Evolutionary conservation across 345 rosid species (phyloP).

Genomic region (Sonneratia caseolaris): DNA sequence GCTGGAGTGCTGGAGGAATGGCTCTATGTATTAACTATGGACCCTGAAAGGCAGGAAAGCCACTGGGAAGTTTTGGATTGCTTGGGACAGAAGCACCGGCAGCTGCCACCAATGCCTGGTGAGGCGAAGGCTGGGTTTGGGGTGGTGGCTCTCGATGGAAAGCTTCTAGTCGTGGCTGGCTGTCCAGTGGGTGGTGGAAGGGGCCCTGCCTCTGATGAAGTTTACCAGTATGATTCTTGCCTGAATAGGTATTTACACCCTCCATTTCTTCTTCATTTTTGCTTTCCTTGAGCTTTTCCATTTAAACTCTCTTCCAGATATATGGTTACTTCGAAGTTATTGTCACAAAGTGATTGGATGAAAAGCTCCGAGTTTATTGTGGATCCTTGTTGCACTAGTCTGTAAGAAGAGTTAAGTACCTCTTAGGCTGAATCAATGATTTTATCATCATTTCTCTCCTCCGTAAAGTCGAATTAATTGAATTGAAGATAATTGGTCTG

Average conservation of each 20-base stretch:
- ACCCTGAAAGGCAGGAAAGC: constrained; percentile 59
- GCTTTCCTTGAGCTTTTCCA: background rate
- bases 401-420: background rate
- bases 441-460: background rate
- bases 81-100: constrained; percentile 41
- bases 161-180: constrained; percentile 84
- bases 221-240: constrained; percentile 75
- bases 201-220: constrained; percentile 56
- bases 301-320: background rate
- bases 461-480: background rate
- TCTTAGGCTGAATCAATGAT: background rate
- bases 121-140: constrained; percentile 67
- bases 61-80: constrained; percentile 85
- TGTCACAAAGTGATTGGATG: background rate
- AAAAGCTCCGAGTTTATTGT: background rate
- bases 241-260: constrained; percentile 62
- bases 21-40: constrained; percentile 70
- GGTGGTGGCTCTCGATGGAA: constrained; percentile 66
- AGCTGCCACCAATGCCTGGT: constrained; percentile 88
- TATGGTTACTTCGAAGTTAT: background rate
- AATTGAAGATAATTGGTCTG: background rate
- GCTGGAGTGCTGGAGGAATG: constrained; percentile 83
- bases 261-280: background rate
- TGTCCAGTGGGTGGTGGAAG: constrained; percentile 41
- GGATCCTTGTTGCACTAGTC: background rate